Evolutionary conservation across 345 rosid genomes (phyloP), one percentile per base, ranked within the genome.

Genomic region (Populus simonii): DNA sequence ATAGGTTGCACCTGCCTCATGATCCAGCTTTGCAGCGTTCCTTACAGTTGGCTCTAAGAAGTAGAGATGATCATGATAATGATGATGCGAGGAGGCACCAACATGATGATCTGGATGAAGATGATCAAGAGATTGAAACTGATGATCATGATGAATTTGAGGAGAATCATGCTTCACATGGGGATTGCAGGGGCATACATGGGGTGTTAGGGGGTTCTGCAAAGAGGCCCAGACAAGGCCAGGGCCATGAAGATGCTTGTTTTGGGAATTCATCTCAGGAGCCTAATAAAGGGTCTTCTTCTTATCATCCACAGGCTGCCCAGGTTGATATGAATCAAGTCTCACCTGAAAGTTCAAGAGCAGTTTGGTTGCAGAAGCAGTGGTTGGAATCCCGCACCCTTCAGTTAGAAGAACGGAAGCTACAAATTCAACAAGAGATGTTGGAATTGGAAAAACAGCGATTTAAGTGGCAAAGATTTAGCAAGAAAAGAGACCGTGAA

Each of bases 1-100:
- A 95, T 57, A 86, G 92, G 55, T 83, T 95, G 85, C 97, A 90
- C 88, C 87, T 94, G 78, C 99, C 98, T 83, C 97, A 90, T 86
- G 99, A 93, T 77, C 88, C 82, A 13, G 93, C 89, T 15, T 81
- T 95, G 90, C 97, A 92, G 86, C 90, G 85, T 69, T 92, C 97
- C 31, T 78, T 92, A 20, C 92, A 89, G 78, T 68, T 87, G 82
- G 93, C 98, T 76, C 93, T 95, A 45, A 83, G 89, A 75, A 90
- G 82, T 78, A 88, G 92, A 78, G 99, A 93, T 78, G 95, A 93
- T 74, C 85, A 86, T 78, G 98, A 93, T 25, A 80, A 76, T 76
- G 93, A 90, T 77, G 92, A 90, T 53, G 53, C 45, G 33, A 82
- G 88, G 88, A 89, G 87, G 84, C 87, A 86, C 63, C 87, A 76